Percentiles rank a stretch among this genome's conserved stretches.
phyloP scores from a whole-genome alignment of 805 yeast species.

The Metschnikowia drakensbergensis region DNA sequence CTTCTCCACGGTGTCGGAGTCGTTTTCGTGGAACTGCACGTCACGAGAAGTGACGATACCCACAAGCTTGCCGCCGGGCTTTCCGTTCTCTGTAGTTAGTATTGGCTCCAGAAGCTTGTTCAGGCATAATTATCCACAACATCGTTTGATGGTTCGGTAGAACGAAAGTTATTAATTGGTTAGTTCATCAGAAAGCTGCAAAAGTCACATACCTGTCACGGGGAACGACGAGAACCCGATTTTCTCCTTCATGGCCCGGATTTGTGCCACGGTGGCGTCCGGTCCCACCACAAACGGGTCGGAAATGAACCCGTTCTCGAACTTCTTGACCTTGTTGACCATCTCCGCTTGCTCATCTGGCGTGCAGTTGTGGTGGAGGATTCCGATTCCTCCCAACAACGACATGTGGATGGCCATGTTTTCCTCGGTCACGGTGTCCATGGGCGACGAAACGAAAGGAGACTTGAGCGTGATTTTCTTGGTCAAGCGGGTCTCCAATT shows the following conservation, averaged over 20 bases:
- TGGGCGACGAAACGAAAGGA: conserved; percentile 96
- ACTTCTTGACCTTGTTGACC: conserved; percentile 95
- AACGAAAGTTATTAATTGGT: conserved; percentile 88
- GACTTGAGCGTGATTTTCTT: conserved; percentile 87
- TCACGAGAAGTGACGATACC: conserved; percentile 98
- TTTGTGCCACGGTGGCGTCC: conserved; percentile 71
- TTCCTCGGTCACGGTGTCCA: conserved; percentile 98
- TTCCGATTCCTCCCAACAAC: conserved; percentile 97
- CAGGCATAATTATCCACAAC: conserved; percentile 70
- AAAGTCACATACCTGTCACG: conserved; percentile 86
- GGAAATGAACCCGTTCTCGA: conserved; percentile 94
- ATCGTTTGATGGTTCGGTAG: conserved; percentile 99
- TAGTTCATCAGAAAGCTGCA: conserved; percentile 49
- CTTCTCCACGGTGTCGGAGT: conserved; percentile 56
- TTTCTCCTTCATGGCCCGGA: conserved; percentile 60
- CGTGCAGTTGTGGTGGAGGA: conserved; percentile 95
- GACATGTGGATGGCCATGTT: conserved; percentile 99
- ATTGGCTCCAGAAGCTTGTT: conserved; percentile 6
- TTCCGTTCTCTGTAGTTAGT: conserved; percentile 65
- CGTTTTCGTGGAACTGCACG: conserved; percentile 87
- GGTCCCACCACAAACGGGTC: conserved; percentile 89
- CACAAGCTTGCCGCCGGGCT: conserved; percentile 80
- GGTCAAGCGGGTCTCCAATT: conserved; percentile 82
- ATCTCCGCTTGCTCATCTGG: conserved; percentile 97
- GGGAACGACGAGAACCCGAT: conserved; percentile 98